A percentile compares a stretch with the other conserved stretches of the same genome.
phyloP scores from a whole-genome alignment of 768 basidiomycete species.

The Punctularia strigosozonata region DNA sequence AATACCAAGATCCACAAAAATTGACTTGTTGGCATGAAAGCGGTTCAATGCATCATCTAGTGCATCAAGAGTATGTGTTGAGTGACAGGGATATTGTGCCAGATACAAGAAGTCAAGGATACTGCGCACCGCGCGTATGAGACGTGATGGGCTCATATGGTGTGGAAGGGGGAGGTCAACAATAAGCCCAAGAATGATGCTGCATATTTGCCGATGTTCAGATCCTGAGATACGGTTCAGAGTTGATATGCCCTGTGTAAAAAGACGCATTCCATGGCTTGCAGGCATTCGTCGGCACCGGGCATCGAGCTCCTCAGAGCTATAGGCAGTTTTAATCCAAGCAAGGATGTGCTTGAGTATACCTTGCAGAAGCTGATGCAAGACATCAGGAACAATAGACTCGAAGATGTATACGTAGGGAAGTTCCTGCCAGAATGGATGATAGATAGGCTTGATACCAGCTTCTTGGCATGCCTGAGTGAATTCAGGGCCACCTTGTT shows the following conservation, averaged over 20 bases:
- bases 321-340: conserved; percentile 18
- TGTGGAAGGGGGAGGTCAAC: conserved; percentile 2
- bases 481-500: background rate
- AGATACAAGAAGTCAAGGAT: conserved; percentile 26
- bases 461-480: background rate
- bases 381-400: conserved; percentile 19
- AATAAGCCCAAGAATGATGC: conserved; percentile 7
- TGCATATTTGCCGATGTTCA: conserved; percentile 21
- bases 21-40: conserved; percentile 26
- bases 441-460: conserved; percentile 1
- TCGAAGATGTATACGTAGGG: conserved; percentile 16
- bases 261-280: conserved; percentile 22
- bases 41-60: conserved; percentile 15
- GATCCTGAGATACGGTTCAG: conserved; percentile 22
- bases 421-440: conserved; percentile 14
- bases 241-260: conserved; percentile 22
- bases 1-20: conserved; percentile 23
- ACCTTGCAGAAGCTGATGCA: conserved; percentile 25
- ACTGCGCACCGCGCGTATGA: conserved; percentile 5
- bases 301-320: conserved; percentile 23
- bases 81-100: conserved; percentile 21
- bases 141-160: background rate
- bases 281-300: conserved; percentile 20
- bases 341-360: conserved; percentile 21
- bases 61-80: conserved; percentile 14